Conservation (phyloP, 2,329 filamentous ascomycete species). For the Aureobasidium melanogenum region DNA sequence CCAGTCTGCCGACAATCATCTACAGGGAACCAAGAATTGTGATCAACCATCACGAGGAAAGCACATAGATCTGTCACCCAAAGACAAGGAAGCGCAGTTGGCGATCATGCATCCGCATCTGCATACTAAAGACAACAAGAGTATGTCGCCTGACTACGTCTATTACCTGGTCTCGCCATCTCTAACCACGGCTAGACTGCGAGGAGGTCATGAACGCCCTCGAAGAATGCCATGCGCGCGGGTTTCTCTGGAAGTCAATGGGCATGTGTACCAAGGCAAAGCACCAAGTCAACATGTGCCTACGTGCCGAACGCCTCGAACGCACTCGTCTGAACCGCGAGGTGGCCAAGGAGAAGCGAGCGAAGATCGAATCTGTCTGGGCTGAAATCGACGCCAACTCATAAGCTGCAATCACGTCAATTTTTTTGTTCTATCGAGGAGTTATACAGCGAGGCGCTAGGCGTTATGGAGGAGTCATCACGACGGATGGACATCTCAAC, state of each 20-base stretch:
- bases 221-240: conserved; percentile 87
- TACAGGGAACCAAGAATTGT: neutral
- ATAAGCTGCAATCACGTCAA: conserved; percentile 28
- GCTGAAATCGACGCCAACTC: conserved; percentile 66
- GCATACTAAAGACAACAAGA: conserved; percentile 83
- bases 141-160: conserved; percentile 42
- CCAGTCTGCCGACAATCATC: neutral
- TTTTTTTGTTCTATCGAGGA: neutral
- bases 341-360: conserved; percentile 58
- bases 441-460: conserved; percentile 8
- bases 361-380: conserved; percentile 69
- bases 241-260: conserved; percentile 84
- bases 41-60: conserved; percentile 3
- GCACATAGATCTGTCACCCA: neutral
- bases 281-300: conserved; percentile 71
- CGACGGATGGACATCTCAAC: neutral
- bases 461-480: neutral
- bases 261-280: conserved; percentile 89
- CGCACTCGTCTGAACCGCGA: conserved; percentile 70
- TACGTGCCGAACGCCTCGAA: conserved; percentile 70
- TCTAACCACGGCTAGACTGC: conserved; percentile 56
- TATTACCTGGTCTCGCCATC: neutral
- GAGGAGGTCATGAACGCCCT: conserved; percentile 88
- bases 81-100: neutral
- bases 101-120: conserved; percentile 86